Conservation (phyloP, 805 yeast species). For the Zygosaccharomyces lentus region DNA sequence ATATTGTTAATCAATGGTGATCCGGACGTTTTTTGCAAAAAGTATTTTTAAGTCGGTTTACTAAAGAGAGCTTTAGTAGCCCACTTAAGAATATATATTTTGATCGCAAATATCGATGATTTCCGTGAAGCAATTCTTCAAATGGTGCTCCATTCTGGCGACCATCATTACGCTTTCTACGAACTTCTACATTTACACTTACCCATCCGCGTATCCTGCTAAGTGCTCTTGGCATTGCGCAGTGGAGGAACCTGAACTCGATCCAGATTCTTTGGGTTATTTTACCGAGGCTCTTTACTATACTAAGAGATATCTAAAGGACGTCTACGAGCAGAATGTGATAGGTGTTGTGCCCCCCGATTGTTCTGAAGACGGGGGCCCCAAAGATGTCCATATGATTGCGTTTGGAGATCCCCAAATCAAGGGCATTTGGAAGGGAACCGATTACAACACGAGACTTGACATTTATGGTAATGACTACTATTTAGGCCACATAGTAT, state of each 20-base stretch:
- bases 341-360: not conserved
- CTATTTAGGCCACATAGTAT: constrained; percentile 79
- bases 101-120: not conserved
- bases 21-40: not conserved
- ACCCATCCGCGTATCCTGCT: constrained; percentile 56
- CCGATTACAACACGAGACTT: constrained; percentile 66
- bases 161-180: constrained; percentile 40
- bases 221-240: constrained; percentile 57
- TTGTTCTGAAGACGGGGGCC: constrained; percentile 8
- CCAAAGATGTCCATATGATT: constrained; percentile 56
- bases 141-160: constrained; percentile 23
- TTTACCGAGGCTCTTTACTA: constrained; percentile 27
- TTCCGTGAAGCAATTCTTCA: constrained; percentile 15
- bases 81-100: not conserved
- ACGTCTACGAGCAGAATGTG: constrained; percentile 23
- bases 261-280: constrained; percentile 4
- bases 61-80: no score
- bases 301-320: constrained; percentile 28
- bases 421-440: constrained; percentile 74
- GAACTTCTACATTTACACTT: constrained; percentile 67
- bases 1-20: not conserved
- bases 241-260: constrained; percentile 7
- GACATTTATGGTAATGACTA: constrained; percentile 90
- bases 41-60: not conserved
- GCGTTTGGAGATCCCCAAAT: constrained; percentile 97